phyloP scores from a whole-genome alignment of 2,329 filamentous ascomycete genomes.

The Scedosporium dehoogii region DNA sequence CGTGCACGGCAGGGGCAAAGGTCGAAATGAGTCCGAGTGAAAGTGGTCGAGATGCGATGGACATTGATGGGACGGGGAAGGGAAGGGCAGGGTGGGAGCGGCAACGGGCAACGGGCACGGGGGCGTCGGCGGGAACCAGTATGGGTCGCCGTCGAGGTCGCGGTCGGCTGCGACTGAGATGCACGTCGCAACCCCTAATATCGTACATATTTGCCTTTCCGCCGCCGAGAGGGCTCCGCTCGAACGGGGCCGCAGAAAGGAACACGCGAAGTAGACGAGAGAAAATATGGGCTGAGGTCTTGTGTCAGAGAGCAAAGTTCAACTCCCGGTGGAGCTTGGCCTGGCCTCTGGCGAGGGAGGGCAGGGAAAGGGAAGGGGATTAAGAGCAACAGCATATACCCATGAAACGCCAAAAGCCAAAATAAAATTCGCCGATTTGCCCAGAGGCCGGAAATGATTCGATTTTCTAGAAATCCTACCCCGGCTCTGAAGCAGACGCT shows the following conservation, averaged over 20 bases:
- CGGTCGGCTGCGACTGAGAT: neutral
- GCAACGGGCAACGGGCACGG: neutral
- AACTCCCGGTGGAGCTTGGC: neutral
- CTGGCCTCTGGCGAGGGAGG: too few relatives aligned
- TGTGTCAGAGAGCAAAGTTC: neutral
- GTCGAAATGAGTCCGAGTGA: too few relatives aligned
- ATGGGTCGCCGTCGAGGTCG: neutral
- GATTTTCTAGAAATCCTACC: neutral
- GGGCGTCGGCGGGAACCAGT: neutral
- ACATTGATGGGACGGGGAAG: too few relatives aligned
- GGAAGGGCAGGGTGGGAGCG: too few relatives aligned
- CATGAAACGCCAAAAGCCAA: neutral
- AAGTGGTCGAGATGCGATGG: too few relatives aligned
- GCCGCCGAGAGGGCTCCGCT: neutral
- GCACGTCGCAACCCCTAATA: neutral
- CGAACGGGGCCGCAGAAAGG: neutral
- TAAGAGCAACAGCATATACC: neutral
- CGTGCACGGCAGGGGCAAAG: too few relatives aligned
- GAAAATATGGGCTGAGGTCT: neutral
- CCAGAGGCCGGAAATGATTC: neutral
- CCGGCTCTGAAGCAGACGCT: constrained; percentile 4
- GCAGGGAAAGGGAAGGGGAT: neutral
- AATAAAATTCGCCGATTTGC: neutral
- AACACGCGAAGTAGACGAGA: neutral
- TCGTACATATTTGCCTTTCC: neutral